Evolutionary conservation across 805 yeast genomes (phyloP), one percentile per base, ranked within the genome.

Genomic region (Kregervanrija fluxuum): DNA sequence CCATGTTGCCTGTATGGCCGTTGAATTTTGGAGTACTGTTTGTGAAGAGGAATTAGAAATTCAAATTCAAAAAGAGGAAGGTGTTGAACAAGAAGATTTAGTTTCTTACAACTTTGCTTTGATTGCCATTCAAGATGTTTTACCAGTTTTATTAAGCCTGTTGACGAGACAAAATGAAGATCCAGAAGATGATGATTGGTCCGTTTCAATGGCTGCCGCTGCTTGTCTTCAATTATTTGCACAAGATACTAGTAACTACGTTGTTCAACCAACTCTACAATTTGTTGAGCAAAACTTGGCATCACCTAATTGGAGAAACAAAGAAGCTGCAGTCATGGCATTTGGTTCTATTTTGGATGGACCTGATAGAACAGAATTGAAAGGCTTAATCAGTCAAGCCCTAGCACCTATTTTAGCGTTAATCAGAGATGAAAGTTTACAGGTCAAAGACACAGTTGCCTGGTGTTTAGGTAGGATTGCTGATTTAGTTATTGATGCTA

Each of bases 281-380:
- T 93, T 89, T 69, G 96, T 93, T 31, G 90, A 82, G 54, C 71
- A 75, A 38, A 85, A 86, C 59, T 75, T 93, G 43, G 64, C 65
- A 3, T 68, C 76, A 14, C 55, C 66, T 12, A 68, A 71, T 46
- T 93, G 99, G 99, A 79, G 93, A 65, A 68, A 78, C 44, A 82
- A 96, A 56, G 99, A 93, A 68, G 98, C 98, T 22, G 95, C 98
- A 2, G 96, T 93, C 5, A 93, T 93, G 99, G 97, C 99, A 0
- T 93, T 93, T 62, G 99, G 99, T 32, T 89, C 97, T 11, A 87
- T 93, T 48, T 73, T 93, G 55, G 98, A 89, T 55, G 99, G 99
- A 15, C 96, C 96, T 30, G 90, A 85, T 50, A 75, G 79, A 43
- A 78, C 74, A 2, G 82, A 83, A 57, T 70, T 88, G 56, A 77